Conservation (phyloP, 225 moss, liverwort and hornwort genomes). For the Thuidium tamariscinum region DNA sequence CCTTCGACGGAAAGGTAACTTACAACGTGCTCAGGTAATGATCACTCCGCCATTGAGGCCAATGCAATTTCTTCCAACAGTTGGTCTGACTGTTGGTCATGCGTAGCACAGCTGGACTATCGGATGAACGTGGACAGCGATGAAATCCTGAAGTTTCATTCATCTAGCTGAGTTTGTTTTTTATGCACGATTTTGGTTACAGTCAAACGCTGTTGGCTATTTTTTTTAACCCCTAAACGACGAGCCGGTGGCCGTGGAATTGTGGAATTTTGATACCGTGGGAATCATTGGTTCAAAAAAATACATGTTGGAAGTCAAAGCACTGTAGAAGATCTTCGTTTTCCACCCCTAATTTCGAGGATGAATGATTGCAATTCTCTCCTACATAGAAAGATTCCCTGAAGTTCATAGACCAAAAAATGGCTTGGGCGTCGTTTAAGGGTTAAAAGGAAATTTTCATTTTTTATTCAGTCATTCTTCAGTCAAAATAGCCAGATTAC, state of each 20-base stretch:
- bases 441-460: background rate
- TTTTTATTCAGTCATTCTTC: rapidly evolving
- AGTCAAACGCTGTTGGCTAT: background rate
- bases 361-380: no score
- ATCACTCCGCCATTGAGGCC: background rate
- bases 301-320: no score
- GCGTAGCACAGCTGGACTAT: background rate
- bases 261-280: no score
- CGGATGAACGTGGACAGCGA: background rate
- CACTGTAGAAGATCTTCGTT: no score
- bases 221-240: no score
- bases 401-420: no score
- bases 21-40: background rate
- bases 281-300: no score
- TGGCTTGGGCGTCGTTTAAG: no score
- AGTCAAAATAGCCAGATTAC: background rate
- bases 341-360: no score
- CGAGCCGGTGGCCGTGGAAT: no score
- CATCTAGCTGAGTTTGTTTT: background rate
- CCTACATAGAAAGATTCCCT: no score
- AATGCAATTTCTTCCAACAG: background rate
- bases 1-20: background rate
- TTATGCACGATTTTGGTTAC: background rate
- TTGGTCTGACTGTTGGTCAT: background rate
- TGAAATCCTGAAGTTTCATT: background rate